Conservation (phyloP, 1,284 basidiomycete species). For the Hymenochaete sp. region DNA sequence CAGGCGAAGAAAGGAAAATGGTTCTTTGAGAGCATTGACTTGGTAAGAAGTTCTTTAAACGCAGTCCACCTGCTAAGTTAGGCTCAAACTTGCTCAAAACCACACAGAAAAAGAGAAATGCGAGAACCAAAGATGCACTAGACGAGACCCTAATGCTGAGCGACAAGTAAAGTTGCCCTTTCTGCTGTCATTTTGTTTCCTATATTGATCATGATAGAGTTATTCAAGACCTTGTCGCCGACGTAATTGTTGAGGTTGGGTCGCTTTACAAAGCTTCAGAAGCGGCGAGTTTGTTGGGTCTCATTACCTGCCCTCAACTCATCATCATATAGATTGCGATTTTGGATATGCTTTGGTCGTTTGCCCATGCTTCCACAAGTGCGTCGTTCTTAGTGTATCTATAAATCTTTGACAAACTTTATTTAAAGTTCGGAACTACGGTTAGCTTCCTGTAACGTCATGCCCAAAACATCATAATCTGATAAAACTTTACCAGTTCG, state of each 20-base stretch:
- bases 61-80: not conserved
- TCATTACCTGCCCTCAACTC: too few relatives aligned
- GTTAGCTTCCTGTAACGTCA: constrained; percentile 31
- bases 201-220: constrained; percentile 38
- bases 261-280: constrained; percentile 83
- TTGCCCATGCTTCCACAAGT: constrained; percentile 76
- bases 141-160: constrained; percentile 79
- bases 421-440: constrained; percentile 59
- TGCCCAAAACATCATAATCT: not conserved
- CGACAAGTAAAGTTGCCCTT: constrained; percentile 41
- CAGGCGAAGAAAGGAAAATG: constrained; percentile 59
- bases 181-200: not conserved
- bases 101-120: constrained; percentile 71
- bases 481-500: constrained; percentile 44
- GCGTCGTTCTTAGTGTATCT: constrained; percentile 12
- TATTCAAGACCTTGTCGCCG: constrained; percentile 59
- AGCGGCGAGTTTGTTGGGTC: constrained; percentile 45
- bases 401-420: constrained; percentile 9
- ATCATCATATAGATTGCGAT: constrained; percentile 56
- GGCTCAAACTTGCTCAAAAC: not conserved
- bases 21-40: constrained; percentile 71
- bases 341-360: constrained; percentile 80
- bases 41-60: constrained; percentile 40
- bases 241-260: constrained; percentile 58
- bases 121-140: constrained; percentile 73